Evolutionary conservation across 225 moss, liverwort and hornwort species (phyloP).

Genomic region (Ulota crispa): DNA sequence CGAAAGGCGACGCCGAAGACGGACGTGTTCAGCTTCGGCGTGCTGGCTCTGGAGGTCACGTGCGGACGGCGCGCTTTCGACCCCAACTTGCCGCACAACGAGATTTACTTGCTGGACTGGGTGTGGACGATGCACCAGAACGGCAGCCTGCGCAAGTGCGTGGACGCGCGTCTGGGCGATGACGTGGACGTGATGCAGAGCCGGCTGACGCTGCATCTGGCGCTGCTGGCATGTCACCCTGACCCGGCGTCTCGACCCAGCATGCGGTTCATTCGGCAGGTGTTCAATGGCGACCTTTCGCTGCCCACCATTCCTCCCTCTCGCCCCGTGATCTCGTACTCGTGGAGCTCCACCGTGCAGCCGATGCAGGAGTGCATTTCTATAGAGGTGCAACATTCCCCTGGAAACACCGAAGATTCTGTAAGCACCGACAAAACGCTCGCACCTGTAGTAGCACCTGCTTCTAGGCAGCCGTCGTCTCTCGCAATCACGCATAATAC

Average conservation of each 20-base stretch:
- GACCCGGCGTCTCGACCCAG: slow-evolving; percentile 64
- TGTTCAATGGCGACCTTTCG: slow-evolving; percentile 60
- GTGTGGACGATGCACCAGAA: slow-evolving; percentile 52
- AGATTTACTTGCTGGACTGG: slow-evolving; percentile 58
- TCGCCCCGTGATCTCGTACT: slow-evolving; percentile 57
- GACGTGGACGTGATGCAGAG: slow-evolving; percentile 48
- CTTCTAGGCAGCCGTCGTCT: neutral
- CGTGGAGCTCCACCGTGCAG: slow-evolving; percentile 58
- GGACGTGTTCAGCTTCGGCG: slow-evolving; percentile 85
- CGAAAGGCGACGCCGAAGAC: slow-evolving; percentile 57
- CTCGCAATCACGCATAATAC: slow-evolving; percentile 8
- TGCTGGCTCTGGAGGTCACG: slow-evolving; percentile 68
- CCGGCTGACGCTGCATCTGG: slow-evolving; percentile 39
- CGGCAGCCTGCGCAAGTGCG: slow-evolving; percentile 35
- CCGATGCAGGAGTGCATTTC: slow-evolving; percentile 52
- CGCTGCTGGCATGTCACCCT: slow-evolving; percentile 64
- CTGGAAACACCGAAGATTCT: slow-evolving; percentile 38
- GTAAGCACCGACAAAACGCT: slow-evolving; percentile 44
- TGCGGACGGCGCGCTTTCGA: slow-evolving; percentile 64
- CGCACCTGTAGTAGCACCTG: neutral
- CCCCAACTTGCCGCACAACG: slow-evolving; percentile 17
- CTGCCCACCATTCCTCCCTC: slow-evolving; percentile 59
- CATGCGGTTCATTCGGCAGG: slow-evolving; percentile 73
- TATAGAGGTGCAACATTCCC: slow-evolving; percentile 49
- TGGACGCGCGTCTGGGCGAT: slow-evolving; percentile 41